Evolutionary conservation across 2,329 filamentous ascomycete genomes (phyloP).

Genomic region (Aspergillus puulaauensis): DNA sequence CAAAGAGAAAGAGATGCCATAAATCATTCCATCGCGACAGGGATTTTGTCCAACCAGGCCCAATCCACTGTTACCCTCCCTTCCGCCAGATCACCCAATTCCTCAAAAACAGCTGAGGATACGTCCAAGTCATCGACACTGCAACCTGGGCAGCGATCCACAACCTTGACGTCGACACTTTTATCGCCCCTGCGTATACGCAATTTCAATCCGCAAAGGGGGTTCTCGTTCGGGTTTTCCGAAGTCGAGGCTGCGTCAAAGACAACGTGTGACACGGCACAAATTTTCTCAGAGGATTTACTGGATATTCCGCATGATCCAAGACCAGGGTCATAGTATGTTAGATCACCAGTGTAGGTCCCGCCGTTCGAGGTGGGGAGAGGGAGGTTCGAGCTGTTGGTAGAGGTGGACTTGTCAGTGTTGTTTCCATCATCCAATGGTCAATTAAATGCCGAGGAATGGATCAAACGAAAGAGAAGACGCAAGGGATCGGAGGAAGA

Average conservation of each 20-base stretch:
- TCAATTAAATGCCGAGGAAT: not conserved
- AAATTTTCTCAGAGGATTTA: conserved; percentile 57
- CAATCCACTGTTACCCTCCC: conserved; percentile 52
- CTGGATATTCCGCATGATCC: conserved; percentile 68
- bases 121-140: conserved; percentile 51
- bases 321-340: conserved; percentile 66
- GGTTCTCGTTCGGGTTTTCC: conserved; percentile 62
- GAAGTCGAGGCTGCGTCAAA: conserved; percentile 60
- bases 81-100: conserved; percentile 46
- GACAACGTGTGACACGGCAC: conserved; percentile 64
- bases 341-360: conserved; percentile 63
- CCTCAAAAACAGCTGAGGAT: conserved; percentile 48
- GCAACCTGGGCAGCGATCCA: conserved; percentile 64
- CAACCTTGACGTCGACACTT: conserved; percentile 63
- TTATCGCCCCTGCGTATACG: conserved; percentile 56
- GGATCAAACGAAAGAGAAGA: not conserved
- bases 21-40: conserved; percentile 19
- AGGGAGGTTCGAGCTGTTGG: conserved; percentile 21
- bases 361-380: conserved; percentile 40
- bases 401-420: not conserved
- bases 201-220: conserved; percentile 67
- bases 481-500: not conserved
- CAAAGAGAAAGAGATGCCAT: not conserved
- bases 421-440: not conserved
- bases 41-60: conserved; percentile 49